Evolutionary conservation across 2,329 filamentous ascomycete genomes (phyloP).

Genomic region (Fusarium nanum): DNA sequence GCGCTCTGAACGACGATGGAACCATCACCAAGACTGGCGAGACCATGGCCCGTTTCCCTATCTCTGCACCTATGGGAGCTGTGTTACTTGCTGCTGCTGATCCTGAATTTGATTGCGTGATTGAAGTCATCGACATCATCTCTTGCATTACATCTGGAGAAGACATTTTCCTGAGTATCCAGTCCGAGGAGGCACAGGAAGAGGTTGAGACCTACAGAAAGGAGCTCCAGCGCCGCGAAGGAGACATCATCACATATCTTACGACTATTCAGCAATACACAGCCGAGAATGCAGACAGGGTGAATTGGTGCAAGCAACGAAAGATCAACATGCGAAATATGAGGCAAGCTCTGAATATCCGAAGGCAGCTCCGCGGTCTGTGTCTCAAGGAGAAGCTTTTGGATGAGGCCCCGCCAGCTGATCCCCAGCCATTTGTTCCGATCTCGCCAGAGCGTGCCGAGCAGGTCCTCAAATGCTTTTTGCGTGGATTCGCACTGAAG

Average conservation of each 20-base stretch:
- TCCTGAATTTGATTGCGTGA: constrained; percentile 76
- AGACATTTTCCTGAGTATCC: constrained; percentile 70
- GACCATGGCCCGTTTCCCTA: constrained; percentile 84
- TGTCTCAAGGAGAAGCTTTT: constrained; percentile 66
- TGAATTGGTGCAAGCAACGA: constrained; percentile 68
- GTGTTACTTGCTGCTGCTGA: constrained; percentile 84
- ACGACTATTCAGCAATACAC: constrained; percentile 72
- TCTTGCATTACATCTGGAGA: constrained; percentile 72
- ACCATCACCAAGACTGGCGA: constrained; percentile 78
- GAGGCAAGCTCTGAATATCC: constrained; percentile 71
- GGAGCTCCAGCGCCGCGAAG: constrained; percentile 70
- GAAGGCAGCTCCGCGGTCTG: constrained; percentile 69
- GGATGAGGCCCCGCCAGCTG: constrained; percentile 57
- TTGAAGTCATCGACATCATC: constrained; percentile 88
- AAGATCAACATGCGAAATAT: constrained; percentile 70
- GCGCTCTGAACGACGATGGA: constrained; percentile 78
- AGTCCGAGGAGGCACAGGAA: constrained; percentile 67
- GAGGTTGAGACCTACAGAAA: constrained; percentile 65
- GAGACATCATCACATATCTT: constrained; percentile 73
- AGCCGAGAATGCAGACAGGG: constrained; percentile 65
- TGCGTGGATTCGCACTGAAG: constrained; percentile 69
- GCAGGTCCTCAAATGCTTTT: constrained; percentile 68
- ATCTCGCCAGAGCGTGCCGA: constrained; percentile 66
- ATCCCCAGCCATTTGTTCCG: constrained; percentile 68
- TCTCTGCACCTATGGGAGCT: constrained; percentile 82